These are phyloP conservation scores for Ophiognomonia clavigignenti-juglandacearum DNA, from an alignment of 2,329 filamentous ascomycete genomes.

Conservation along the genomic window DNA sequence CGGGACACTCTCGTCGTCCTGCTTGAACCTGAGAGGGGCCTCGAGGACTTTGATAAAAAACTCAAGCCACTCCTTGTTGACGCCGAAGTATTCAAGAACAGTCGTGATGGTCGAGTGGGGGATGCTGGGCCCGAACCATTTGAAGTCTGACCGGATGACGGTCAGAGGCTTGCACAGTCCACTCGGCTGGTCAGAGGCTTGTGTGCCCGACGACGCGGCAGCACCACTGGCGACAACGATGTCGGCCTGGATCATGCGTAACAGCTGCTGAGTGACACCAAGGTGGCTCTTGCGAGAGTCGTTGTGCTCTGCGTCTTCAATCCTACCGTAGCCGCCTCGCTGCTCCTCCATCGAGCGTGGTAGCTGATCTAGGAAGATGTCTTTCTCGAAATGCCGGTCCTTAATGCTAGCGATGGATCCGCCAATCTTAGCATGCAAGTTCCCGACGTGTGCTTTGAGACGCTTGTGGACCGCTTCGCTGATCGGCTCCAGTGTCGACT, in stretches of 20 bases:
- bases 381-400: conserved; percentile 29
- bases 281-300: conserved; percentile 36
- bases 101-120: conserved; percentile 51
- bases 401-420: too few species aligned
- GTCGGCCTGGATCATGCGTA: conserved; percentile 53
- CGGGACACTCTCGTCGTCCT: conserved; percentile 40
- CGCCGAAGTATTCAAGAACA: conserved; percentile 50
- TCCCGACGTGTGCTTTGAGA: conserved; percentile 40
- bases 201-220: too few species aligned
- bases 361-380: conserved; percentile 54
- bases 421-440: too few species aligned
- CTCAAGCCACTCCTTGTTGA: conserved; percentile 44
- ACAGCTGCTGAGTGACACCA: conserved; percentile 49
- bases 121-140: conserved; percentile 51
- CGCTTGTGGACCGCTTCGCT: conserved; percentile 32
- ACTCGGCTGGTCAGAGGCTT: conserved; percentile 32
- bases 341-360: conserved; percentile 34
- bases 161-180: conserved; percentile 43
- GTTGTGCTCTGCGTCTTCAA: conserved; percentile 28
- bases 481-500: conserved; percentile 20
- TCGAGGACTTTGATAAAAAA: conserved; percentile 52
- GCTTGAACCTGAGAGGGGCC: conserved; percentile 45
- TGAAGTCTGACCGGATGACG: conserved; percentile 53
- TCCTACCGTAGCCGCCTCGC: conserved; percentile 28
- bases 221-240: conserved; percentile 28